Evolutionary conservation across 2,329 filamentous ascomycete species (phyloP).

Genomic region (Ophiostoma pallidulum): DNA sequence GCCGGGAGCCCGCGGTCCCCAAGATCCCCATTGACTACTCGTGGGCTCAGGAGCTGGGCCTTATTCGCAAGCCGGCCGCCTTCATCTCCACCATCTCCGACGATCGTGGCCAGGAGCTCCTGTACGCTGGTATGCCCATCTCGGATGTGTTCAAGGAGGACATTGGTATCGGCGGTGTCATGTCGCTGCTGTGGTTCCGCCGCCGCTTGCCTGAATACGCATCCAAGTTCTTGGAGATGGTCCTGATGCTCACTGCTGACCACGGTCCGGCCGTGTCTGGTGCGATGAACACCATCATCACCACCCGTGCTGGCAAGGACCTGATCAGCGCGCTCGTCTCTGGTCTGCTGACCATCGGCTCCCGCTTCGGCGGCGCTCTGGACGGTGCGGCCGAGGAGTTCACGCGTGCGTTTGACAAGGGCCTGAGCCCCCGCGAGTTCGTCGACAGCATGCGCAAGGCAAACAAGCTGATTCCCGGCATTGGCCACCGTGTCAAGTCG

Average conservation of each 20-base stretch:
- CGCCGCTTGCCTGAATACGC: constrained; percentile 91
- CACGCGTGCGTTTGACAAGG: constrained; percentile 96
- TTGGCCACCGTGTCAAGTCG: constrained; percentile 98
- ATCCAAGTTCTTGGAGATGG: constrained; percentile 99
- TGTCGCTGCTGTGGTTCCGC: constrained; percentile 99
- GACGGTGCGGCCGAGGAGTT: constrained; percentile 98
- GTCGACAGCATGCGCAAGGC: constrained; percentile 98
- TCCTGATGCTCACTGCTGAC: constrained; percentile 98
- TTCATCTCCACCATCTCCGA: constrained; percentile 99
- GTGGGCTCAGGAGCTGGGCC: constrained; percentile 97
- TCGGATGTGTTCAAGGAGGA: constrained; percentile 99
- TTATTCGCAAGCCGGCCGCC: constrained; percentile 98
- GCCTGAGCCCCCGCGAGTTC: constrained; percentile 94
- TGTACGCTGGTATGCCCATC: constrained; percentile 98
- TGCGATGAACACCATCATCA: constrained; percentile 99
- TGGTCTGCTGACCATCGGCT: constrained; percentile 96
- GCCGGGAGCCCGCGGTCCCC: constrained; percentile 82
- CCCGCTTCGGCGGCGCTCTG: constrained; percentile 94
- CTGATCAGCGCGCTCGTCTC: constrained; percentile 90
- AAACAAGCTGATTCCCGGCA: constrained; percentile 99
- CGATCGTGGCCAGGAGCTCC: constrained; percentile 97
- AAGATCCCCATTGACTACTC: constrained; percentile 99
- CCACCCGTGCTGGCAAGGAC: constrained; percentile 97
- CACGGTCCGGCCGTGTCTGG: constrained; percentile 98
- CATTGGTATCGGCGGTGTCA: constrained; percentile 98